These are phyloP conservation scores for Myxozyma sirexii DNA, from an alignment of 805 yeast genomes.

Conservation along the genomic window DNA sequence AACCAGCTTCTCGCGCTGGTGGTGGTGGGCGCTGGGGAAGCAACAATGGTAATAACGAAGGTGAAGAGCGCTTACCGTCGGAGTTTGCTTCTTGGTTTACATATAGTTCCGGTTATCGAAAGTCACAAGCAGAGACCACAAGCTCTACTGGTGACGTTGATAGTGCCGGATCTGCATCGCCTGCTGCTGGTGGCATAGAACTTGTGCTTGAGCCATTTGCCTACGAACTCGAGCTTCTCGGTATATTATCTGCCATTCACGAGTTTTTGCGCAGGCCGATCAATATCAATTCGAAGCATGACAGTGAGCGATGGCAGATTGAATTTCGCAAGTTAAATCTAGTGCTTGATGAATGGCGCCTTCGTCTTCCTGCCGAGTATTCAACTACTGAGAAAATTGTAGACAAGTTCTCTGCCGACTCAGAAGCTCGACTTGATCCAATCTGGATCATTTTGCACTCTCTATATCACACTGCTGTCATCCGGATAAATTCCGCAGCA, in stretches of 20 bases:
- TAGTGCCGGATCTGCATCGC: neutral
- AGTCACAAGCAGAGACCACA: neutral
- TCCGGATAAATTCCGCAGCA: conserved; percentile 38
- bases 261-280: conserved; percentile 36
- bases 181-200: neutral
- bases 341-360: conserved; percentile 36
- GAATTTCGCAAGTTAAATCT: conserved; percentile 33
- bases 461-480: conserved; percentile 35
- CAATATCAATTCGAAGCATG: conserved; percentile 34
- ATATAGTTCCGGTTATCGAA: conserved; percentile 16
- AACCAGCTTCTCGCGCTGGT: neutral
- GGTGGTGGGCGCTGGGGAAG: neutral
- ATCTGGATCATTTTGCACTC: conserved; percentile 34
- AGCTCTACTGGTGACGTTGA: neutral
- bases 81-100: conserved; percentile 1
- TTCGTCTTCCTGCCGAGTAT: conserved; percentile 27
- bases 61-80: neutral
- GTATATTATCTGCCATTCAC: conserved; percentile 36
- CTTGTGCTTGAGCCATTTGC: conserved; percentile 29
- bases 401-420: conserved; percentile 5
- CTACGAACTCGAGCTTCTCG: conserved; percentile 33
- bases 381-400: conserved; percentile 7
- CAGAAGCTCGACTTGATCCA: conserved; percentile 19
- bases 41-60: neutral
- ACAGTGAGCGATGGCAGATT: conserved; percentile 38